Base-by-base conservation (phyloP, 2,329 filamentous ascomycete genomes). In the Neofusicoccum cordaticola region DNA sequence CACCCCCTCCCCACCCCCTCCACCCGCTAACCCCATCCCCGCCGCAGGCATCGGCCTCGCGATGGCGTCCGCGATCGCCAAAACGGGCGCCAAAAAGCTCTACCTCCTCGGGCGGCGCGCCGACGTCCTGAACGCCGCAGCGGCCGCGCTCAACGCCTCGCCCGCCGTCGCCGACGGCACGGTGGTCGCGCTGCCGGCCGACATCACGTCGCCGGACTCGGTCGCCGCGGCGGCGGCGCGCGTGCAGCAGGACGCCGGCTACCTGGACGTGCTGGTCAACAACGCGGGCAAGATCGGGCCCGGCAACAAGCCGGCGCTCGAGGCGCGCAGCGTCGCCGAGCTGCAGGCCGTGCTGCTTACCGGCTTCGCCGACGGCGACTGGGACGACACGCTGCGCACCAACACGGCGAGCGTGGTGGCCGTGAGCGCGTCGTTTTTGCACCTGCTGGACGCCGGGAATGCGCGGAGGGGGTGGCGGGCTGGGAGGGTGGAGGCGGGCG, bases 191-290 rank as follows among this genome's bases (percentile, higher is more conserved):
- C 73, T 83, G 45, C 71, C 77, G 64, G 79, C 78, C 68, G 79
- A 81, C 64, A 77, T 82, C 1, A 79, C 22, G 13, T 15, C 62
- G 77, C 77, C 77, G 27, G 67, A 72, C 0, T 81, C 80, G 13
- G 71, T 84, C 35, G 70, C 75, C 17, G 68, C 68, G 4, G 80
- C 77, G 3, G 81, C 79, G 12, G 72, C 75, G n/a, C 71, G 72
- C 1, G 78, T 85, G 48, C 73, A 77, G 5, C 67, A 72, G 7
- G 78, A 84, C 31, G 71, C 71, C 2, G 80, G 79, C 47, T 78
- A 82, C 67, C 78, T 85, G 64, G 82, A 86, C 68, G 77, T 85
- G 27, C 73, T 85, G 0, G 77, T 85, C 69, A 81, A 82, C 70
- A 85, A 85, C 67, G 82, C 83, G 15, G 83, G 84, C 31, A 74